These are phyloP conservation scores for Stachybotrys chlorohalonatus DNA, from an alignment of 2,329 filamentous ascomycete genomes.

Conservation along the genomic window DNA sequence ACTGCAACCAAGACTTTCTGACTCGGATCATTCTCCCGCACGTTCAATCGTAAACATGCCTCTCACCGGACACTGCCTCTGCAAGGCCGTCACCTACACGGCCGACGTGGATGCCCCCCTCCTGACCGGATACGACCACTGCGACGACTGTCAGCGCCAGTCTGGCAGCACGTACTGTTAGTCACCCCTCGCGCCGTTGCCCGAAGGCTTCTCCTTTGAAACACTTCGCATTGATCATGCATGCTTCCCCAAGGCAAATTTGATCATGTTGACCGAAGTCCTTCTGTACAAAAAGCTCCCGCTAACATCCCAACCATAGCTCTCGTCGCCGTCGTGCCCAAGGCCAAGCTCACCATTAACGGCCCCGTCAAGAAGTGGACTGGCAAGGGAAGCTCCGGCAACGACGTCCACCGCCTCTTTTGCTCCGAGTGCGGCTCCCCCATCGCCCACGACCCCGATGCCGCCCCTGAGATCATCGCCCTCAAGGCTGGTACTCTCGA, in stretches of 20 bases:
- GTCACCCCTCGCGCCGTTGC: slow-evolving; percentile 10
- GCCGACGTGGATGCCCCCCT: slow-evolving; percentile 41
- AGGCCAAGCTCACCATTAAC: slow-evolving; percentile 54
- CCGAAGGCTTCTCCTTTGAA: background rate
- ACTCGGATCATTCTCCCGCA: background rate
- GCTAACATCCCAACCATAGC: slow-evolving; percentile 30
- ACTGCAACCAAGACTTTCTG: background rate
- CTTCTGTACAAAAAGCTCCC: background rate
- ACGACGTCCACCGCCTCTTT: slow-evolving; percentile 58
- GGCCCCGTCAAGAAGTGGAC: slow-evolving; percentile 58
- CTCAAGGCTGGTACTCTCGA: slow-evolving; percentile 59
- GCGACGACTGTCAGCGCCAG: slow-evolving; percentile 65
- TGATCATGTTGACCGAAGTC: background rate
- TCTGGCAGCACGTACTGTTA: slow-evolving; percentile 59
- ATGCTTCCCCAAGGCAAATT: background rate
- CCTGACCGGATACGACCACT: slow-evolving; percentile 59
- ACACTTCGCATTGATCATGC: background rate
- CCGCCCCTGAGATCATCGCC: slow-evolving; percentile 61
- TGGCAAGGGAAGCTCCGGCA: slow-evolving; percentile 50
- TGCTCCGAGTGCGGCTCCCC: slow-evolving; percentile 61
- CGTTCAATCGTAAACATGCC: slow-evolving; percentile 39
- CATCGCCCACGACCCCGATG: slow-evolving; percentile 61
- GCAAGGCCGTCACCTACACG: slow-evolving; percentile 63
- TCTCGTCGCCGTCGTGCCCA: slow-evolving; percentile 56
- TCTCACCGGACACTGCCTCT: slow-evolving; percentile 62